phyloP scores from a whole-genome alignment of 331 rosid genomes.

The Malus hybrid region DNA sequence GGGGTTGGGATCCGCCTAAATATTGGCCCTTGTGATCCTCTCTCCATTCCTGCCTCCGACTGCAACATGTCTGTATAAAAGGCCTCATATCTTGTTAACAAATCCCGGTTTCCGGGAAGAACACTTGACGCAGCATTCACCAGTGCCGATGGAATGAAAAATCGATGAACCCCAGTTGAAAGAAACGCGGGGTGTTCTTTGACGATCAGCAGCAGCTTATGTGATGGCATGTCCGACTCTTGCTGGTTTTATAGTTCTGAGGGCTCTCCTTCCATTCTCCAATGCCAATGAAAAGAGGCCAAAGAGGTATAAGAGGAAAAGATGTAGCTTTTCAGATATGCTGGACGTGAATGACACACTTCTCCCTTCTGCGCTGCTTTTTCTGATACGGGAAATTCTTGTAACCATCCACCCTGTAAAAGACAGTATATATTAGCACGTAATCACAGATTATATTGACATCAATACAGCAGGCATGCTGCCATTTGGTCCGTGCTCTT shows the following conservation, averaged over 20 bases:
- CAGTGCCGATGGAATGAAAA: not conserved
- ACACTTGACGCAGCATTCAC: not conserved
- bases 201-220: not conserved
- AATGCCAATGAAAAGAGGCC: conserved; percentile 45
- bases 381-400: conserved; percentile 25
- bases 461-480: conserved; percentile 7
- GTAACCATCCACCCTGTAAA: conserved; percentile 62
- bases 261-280: conserved; percentile 34
- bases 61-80: conserved; percentile 3
- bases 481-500: conserved; percentile 13
- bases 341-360: conserved; percentile 14
- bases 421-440: not conserved
- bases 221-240: conserved; percentile 47
- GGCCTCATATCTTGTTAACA: conserved; percentile 4
- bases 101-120: not conserved
- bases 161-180: conserved; percentile 25
- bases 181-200: not conserved
- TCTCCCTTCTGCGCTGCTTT: conserved; percentile 37
- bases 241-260: conserved; percentile 51
- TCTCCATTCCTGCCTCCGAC: not conserved
- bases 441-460: not conserved
- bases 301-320: conserved; percentile 43
- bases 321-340: conserved; percentile 36
- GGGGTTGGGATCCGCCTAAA: conserved; percentile 9
- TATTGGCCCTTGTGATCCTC: conserved; percentile 3